Conservation (phyloP, 257 asterid species). For the Solanum raphanifolium region DNA sequence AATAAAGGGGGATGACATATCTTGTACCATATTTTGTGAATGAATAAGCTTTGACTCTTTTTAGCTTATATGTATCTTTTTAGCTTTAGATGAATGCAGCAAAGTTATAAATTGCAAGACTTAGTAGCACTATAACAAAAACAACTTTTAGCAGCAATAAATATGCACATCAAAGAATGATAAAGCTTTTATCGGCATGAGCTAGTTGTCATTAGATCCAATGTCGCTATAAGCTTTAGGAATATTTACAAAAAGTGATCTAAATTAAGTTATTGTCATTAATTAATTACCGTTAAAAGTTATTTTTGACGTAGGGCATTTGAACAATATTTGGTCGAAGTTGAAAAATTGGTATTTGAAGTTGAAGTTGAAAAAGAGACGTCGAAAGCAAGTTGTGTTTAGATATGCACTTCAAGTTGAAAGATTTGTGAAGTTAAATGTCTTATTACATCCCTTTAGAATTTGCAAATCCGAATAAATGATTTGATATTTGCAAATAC, state of each 20-base stretch:
- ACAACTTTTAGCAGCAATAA: too few relatives aligned
- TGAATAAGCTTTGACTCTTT: background rate
- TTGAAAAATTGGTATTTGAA: background rate
- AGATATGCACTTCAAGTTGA: background rate
- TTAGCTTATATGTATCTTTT: background rate
- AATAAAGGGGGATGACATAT: constrained; percentile 1
- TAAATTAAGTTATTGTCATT: too few relatives aligned
- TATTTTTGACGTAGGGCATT: background rate
- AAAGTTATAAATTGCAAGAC: too few relatives aligned
- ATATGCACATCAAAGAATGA: too few relatives aligned
- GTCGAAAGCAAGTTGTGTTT: background rate
- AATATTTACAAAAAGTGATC: too few relatives aligned
- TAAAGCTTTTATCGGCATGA: too few relatives aligned
- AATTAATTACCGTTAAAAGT: too few relatives aligned
- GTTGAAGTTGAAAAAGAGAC: background rate
- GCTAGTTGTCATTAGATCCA: background rate
- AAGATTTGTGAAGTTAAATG: background rate
- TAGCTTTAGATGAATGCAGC: background rate
- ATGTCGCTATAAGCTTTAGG: too few relatives aligned
- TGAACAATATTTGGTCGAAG: background rate
- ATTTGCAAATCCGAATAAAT: background rate
- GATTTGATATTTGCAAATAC: background rate
- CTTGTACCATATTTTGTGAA: background rate
- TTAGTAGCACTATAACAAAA: too few relatives aligned
- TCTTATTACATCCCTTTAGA: background rate